Percentiles rank a stretch among this genome's conserved stretches.
These are phyloP conservation scores for Purshia tridentata DNA, from an alignment of 306 rosid genomes.

Conservation along the genomic window DNA sequence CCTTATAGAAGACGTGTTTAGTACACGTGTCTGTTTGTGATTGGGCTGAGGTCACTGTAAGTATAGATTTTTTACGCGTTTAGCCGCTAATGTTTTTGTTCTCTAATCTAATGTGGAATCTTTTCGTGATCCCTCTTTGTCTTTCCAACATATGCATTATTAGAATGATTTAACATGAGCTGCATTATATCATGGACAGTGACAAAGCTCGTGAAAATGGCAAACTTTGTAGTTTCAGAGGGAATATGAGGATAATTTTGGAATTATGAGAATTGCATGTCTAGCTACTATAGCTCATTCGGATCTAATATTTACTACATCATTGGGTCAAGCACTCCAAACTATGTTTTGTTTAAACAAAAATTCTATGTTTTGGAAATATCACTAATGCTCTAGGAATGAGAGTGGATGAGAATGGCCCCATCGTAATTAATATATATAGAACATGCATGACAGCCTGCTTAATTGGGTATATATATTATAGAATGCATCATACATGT, in stretches of 20 bases:
- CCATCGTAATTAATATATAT: slow-evolving; percentile 19
- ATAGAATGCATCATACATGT: no score
- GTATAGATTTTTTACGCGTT: slow-evolving; percentile 42
- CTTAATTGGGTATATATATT: no score
- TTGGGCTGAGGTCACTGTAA: slow-evolving; percentile 20
- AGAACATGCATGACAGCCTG: slow-evolving; percentile 22
- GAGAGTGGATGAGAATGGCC: slow-evolving; percentile 31
- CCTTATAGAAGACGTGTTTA: slow-evolving; percentile 11
- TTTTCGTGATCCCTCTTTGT: slow-evolving; percentile 53
- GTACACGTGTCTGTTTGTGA: slow-evolving; percentile 4
- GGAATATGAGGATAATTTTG: slow-evolving; percentile 13
- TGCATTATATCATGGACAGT: slow-evolving; percentile 40
- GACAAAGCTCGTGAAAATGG: slow-evolving; percentile 87
- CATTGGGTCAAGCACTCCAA: not conserved
- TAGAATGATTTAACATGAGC: slow-evolving; percentile 34
- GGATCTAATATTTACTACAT: not conserved
- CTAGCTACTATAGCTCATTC: not conserved
- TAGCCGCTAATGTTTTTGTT: slow-evolving; percentile 51
- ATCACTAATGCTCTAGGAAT: no score
- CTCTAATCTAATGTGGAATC: slow-evolving; percentile 37
- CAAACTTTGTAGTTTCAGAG: slow-evolving; percentile 33
- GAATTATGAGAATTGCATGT: not conserved
- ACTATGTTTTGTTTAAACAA: not conserved
- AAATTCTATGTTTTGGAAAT: no score
- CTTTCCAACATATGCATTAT: slow-evolving; percentile 39